Base-by-base conservation (phyloP, 2,329 filamentous ascomycete species). In the Epichloe uncinata region DNA sequence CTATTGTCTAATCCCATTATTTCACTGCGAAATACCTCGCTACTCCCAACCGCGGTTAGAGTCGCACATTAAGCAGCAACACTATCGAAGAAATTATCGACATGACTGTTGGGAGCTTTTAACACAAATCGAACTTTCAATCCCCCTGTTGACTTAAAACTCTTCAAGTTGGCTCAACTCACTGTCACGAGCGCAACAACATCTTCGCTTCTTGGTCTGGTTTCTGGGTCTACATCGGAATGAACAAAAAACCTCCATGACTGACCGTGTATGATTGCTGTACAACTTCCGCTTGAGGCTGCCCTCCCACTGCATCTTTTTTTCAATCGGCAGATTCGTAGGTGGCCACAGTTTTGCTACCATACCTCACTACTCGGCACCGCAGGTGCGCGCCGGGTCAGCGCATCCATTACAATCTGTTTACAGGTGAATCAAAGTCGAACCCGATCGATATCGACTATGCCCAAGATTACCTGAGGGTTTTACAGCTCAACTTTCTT, bases 201-300 rank as follows among this genome's bases (percentile, higher is more conserved):
- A 73, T 76, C 84, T 64, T 90, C 88, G 80, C 87, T 95, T 74
- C 84, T 91, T 69, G 88, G 88, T 77, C 89, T 72, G 82, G 83
- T 68, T 82, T 83, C 77, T 87, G 89, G 89, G 89, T 94, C 82
- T 91, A 91, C 71, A 83, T 83, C 77, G 90, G 91, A 85, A 87
- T 89, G 75, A 87, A 93, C 77, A 93, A 89, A 77, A 91, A 95
- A 74, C 91, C 93, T 68, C 91, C 91, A 78, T 97, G 97, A 96
- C 73, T 91, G 59, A 49, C 18, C 13, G 30, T 33, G 8, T 18
- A 33, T 16, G 18, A 43, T 50, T 15, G 9, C 38, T 16, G 11
- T 26, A 38, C 38, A 7, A 18, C 42, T 35, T 5, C 15, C 37
- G 30, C 33, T 26, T 7, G 8, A 35, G 41, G 43, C 8, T 16